Conservation (phyloP, 1,284 basidiomycete genomes). For the Apiotrichum brassicae region DNA sequence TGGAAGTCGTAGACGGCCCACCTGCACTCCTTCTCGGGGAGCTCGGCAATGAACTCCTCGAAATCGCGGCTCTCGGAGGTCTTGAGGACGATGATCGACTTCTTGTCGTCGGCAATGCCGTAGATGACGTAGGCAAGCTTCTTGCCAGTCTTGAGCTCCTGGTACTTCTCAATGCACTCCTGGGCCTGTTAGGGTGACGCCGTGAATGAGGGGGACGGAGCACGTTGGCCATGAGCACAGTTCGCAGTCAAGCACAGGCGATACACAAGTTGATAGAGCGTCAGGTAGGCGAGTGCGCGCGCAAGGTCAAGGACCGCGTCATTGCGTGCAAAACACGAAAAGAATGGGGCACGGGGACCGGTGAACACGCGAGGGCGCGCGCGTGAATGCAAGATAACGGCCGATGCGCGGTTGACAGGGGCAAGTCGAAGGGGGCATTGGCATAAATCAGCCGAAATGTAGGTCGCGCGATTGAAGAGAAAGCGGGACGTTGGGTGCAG, state of each 20-base stretch:
- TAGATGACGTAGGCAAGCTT: slow-evolving; percentile 84
- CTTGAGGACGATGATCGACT: slow-evolving; percentile 71
- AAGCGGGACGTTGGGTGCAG: too few species aligned
- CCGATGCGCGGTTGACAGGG: too few species aligned
- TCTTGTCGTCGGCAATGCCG: slow-evolving; percentile 59
- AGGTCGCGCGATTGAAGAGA: too few species aligned
- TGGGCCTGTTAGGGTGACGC: slow-evolving; percentile 24
- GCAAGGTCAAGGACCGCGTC: too few species aligned
- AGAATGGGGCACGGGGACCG: neutral
- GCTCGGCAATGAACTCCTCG: slow-evolving; percentile 67
- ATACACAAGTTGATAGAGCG: too few species aligned
- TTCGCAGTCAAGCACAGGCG: too few species aligned
- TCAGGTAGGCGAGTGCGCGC: too few species aligned
- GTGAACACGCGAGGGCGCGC: neutral
- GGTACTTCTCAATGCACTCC: slow-evolving; percentile 60
- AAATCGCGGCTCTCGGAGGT: slow-evolving; percentile 54
- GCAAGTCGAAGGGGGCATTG: too few species aligned
- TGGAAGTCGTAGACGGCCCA: slow-evolving; percentile 94
- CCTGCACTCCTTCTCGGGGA: slow-evolving; percentile 71
- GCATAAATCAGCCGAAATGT: too few species aligned
- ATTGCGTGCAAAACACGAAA: too few species aligned
- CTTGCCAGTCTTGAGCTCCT: slow-evolving; percentile 75
- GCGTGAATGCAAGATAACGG: neutral
- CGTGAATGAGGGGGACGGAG: neutral
- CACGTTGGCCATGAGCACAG: too few species aligned